phyloP scores from a whole-genome alignment of 257 asterid species.

The Salvia miltiorrhiza region DNA sequence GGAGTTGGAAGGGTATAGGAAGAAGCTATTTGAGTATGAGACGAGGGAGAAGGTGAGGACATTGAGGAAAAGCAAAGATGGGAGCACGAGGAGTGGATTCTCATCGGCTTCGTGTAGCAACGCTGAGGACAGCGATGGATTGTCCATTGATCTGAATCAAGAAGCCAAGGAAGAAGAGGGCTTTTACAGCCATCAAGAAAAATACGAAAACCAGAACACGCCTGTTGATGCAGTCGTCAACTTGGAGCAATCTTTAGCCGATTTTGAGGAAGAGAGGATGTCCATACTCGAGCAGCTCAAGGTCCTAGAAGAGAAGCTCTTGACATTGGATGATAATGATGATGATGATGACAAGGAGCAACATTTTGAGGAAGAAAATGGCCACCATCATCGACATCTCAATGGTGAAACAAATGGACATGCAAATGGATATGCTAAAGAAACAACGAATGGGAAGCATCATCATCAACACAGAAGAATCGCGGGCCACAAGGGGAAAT shows the following conservation, averaged over 20 bases:
- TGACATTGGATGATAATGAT: slow-evolving; percentile 39
- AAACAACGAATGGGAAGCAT: slow-evolving; percentile 41
- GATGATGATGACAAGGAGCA: slow-evolving; percentile 32
- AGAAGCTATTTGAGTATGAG: slow-evolving; percentile 64
- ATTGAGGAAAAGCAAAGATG: slow-evolving; percentile 49
- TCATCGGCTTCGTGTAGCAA: slow-evolving; percentile 80
- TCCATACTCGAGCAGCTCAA: slow-evolving; percentile 86
- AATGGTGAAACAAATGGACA: slow-evolving; percentile 41
- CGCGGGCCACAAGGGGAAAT: slow-evolving; percentile 50
- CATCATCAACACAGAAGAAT: slow-evolving; percentile 32
- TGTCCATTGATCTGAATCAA: slow-evolving; percentile 70
- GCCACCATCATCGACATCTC: slow-evolving; percentile 24
- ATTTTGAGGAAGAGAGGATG: slow-evolving; percentile 84
- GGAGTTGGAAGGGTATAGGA: slow-evolving; percentile 66
- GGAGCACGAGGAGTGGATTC: slow-evolving; percentile 59
- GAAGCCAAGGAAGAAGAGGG: slow-evolving; percentile 63
- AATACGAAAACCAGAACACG: slow-evolving; percentile 36
- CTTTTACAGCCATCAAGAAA: slow-evolving; percentile 34
- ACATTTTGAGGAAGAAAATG: slow-evolving; percentile 40
- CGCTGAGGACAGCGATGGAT: slow-evolving; percentile 77
- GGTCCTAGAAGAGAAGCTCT: slow-evolving; percentile 77
- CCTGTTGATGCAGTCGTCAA: slow-evolving; percentile 59
- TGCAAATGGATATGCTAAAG: slow-evolving; percentile 47
- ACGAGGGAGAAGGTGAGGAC: slow-evolving; percentile 51
- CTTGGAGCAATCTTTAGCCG: slow-evolving; percentile 81